phyloP scores from a whole-genome alignment of 2,329 filamentous ascomycete species.

The Sporothrix protearum region DNA sequence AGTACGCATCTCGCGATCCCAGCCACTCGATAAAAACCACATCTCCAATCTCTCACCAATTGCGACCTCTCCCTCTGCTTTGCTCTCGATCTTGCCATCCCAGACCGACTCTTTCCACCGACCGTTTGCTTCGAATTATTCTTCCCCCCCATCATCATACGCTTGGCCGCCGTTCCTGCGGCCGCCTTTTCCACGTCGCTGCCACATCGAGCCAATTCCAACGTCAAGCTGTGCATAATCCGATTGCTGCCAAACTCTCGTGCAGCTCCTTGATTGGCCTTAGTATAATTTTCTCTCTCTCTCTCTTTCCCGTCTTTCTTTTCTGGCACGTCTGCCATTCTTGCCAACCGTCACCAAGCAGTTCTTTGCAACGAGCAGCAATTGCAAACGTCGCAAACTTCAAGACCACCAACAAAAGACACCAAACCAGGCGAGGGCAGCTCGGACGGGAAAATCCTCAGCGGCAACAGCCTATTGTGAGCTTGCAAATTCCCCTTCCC shows the following conservation, averaged over 20 bases:
- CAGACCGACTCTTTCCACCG: constrained; percentile 2
- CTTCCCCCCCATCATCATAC: not conserved
- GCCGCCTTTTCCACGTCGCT: constrained; percentile 8
- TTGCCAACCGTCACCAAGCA: not conserved
- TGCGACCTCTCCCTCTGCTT: not conserved
- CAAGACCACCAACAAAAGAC: not conserved
- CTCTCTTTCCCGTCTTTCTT: not conserved
- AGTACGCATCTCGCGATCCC: not conserved
- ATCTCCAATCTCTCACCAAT: not conserved
- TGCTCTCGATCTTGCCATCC: not conserved
- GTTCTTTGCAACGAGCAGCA: not conserved
- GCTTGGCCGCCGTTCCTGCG: constrained; percentile 8
- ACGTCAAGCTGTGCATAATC: not conserved
- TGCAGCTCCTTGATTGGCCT: not conserved
- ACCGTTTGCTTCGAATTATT: not conserved
- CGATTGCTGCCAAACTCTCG: constrained; percentile 2
- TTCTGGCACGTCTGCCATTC: not conserved
- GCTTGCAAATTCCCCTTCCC: constrained; percentile 24
- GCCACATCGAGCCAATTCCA: not conserved
- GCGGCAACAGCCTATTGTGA: constrained; percentile 22
- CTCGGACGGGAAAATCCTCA: constrained; percentile 11
- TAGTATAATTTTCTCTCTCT: not conserved
- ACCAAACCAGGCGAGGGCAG: constrained; percentile 15
- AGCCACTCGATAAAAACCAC: not conserved
- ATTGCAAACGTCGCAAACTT: constrained; percentile 16